Percentiles rank a stretch among this genome's conserved stretches.
Evolutionary conservation across 257 asterid species (phyloP).

Genomic region (Solanum clarkiae): DNA sequence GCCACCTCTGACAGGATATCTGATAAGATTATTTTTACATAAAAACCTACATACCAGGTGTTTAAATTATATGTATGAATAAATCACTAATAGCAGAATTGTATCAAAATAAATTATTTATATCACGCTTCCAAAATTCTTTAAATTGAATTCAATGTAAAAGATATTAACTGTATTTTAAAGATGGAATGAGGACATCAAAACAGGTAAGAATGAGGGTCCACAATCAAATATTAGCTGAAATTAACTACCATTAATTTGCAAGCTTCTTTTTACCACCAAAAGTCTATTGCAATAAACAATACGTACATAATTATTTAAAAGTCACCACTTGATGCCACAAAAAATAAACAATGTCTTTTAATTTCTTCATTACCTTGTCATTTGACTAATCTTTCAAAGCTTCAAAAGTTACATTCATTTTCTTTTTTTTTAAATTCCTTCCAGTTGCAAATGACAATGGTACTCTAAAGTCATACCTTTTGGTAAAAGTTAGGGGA

Average conservation of each 20-base stretch:
- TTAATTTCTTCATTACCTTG: neutral
- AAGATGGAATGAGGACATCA: neutral
- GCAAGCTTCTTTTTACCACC: neutral
- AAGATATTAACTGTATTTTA: neutral
- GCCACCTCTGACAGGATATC: too few relatives aligned
- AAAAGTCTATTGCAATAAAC: neutral
- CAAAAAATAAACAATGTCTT: neutral
- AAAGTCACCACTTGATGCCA: neutral
- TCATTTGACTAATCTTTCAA: neutral
- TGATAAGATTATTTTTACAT: neutral
- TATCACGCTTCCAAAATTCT: fast-evolving
- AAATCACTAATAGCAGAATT: too few relatives aligned
- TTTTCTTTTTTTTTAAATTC: neutral
- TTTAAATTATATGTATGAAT: too few relatives aligned
- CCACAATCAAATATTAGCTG: too few relatives aligned
- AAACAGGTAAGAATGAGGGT: neutral
- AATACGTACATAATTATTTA: neutral
- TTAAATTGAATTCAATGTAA: neutral
- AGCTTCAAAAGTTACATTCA: neutral
- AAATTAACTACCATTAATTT: neutral
- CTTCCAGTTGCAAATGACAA: neutral
- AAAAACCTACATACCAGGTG: too few relatives aligned
- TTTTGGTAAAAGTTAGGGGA: neutral
- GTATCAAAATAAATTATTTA: neutral
- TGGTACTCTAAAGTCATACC: neutral